Base-by-base conservation (phyloP, 2,329 filamentous ascomycete genomes). In the Pestalotiopsis sp. region DNA sequence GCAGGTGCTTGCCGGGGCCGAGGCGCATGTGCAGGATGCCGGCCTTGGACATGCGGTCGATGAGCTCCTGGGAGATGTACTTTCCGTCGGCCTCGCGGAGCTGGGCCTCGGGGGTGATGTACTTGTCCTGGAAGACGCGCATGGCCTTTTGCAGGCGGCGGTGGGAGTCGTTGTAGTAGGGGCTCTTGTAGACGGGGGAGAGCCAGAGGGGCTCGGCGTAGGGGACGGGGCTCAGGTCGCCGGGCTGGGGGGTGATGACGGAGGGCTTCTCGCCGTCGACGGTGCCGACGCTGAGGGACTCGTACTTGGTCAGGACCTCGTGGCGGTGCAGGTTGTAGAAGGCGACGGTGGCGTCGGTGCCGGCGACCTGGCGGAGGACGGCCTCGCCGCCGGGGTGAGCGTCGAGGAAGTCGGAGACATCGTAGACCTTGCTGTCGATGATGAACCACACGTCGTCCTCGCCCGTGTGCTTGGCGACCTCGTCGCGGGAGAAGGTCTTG, bases 291-390 rank as follows among this genome's bases (percentile, higher is more conserved):
- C 89, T 91, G 20, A 97, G 87, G 75, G 88, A 85, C 61, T 86
- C 82, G 84, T 97, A 97, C 79, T 94, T 94, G 70, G 90, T 84
- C 12, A 97, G 87, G n/a, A 97, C 93, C 81, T 97, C 94, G 74
- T 97, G 93, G 31, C 94, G 87, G 83, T 97, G 94, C 66, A 97
- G 90, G 84, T 97, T 97, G 88, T 97, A 97, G 81, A 97, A 97
- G 68, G 91, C 92, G 45, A 87, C 83, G 2, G 94, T 97, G 65
- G 93, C 93, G 77, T 97, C 94, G 73, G 89, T 87, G 71, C 94
- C 94, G 38, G 92, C 94, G 62, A 95, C 89, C 81, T 97, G 93
- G 67, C 88, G 86, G 49, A 97, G 88, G 27, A 97, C 93, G 58
- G 92, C 90, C 75, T 91, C 90, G 75, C 93, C 94, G 73, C 93